These are phyloP conservation scores for Fusarium circinatum DNA, from an alignment of 2,329 filamentous ascomycete genomes.

Conservation along the genomic window DNA sequence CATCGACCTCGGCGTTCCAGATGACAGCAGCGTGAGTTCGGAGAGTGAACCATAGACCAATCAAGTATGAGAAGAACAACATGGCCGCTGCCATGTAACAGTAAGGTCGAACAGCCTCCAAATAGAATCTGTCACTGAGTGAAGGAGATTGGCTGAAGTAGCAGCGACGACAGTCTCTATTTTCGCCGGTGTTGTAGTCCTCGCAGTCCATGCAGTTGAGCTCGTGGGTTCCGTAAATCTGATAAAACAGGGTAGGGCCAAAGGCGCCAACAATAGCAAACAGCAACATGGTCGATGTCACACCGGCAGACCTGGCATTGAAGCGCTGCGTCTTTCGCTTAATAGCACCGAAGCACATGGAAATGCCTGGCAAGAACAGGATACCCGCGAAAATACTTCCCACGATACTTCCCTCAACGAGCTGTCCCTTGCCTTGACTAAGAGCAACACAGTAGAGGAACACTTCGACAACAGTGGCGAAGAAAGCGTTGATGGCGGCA, in stretches of 20 bases:
- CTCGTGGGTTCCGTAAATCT: conserved; percentile 98
- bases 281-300: conserved; percentile 96
- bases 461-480: conserved; percentile 96
- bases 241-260: conserved; percentile 95
- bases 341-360: conserved; percentile 98
- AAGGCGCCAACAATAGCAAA: conserved; percentile 97
- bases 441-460: conserved; percentile 97
- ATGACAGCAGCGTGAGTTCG: conserved; percentile 96
- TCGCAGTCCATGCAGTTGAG: conserved; percentile 81
- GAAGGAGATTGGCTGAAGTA: conserved; percentile 92
- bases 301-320: conserved; percentile 94
- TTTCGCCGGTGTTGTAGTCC: conserved; percentile 54
- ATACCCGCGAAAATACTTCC: conserved; percentile 98
- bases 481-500: conserved; percentile 97
- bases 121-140: conserved; percentile 87
- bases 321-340: conserved; percentile 98
- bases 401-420: conserved; percentile 96
- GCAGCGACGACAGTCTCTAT: conserved; percentile 88
- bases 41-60: conserved; percentile 94
- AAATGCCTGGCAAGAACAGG: conserved; percentile 90
- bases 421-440: conserved; percentile 87
- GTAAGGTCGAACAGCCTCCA: conserved; percentile 90
- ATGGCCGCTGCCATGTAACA: conserved; percentile 88
- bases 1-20: conserved; percentile 87
- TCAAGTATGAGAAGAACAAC: conserved; percentile 91